phyloP scores from a whole-genome alignment of 352 stramenopile species.

The Phytophthora colocasiae region DNA sequence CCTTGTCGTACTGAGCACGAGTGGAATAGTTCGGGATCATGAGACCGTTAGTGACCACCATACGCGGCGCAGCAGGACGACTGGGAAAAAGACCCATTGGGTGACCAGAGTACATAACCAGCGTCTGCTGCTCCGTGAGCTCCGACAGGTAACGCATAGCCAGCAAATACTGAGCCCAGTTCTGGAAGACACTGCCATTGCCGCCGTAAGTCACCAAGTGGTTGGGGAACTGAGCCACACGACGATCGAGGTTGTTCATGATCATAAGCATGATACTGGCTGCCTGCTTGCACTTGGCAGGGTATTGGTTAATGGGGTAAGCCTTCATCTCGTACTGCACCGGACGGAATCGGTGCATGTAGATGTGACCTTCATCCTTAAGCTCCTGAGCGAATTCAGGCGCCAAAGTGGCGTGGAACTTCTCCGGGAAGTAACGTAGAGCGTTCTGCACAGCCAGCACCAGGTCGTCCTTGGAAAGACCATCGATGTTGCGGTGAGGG shows the following conservation, averaged over 20 bases:
- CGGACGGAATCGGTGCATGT: conserved; percentile 90
- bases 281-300: conserved; percentile 72
- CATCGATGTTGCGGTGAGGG: conserved; percentile 57
- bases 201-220: conserved; percentile 91
- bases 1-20: conserved; percentile 87
- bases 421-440: conserved; percentile 85
- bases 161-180: conserved; percentile 91
- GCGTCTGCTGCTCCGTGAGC: conserved; percentile 90
- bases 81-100: conserved; percentile 88
- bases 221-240: conserved; percentile 89
- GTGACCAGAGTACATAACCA: conserved; percentile 92
- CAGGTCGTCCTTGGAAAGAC: conserved; percentile 63
- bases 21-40: conserved; percentile 92
- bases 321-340: conserved; percentile 90
- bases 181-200: conserved; percentile 91
- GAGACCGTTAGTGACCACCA: conserved; percentile 91
- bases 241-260: conserved; percentile 91
- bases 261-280: conserved; percentile 92
- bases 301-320: conserved; percentile 84
- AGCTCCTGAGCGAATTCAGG: conserved; percentile 90
- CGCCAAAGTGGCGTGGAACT: conserved; percentile 71
- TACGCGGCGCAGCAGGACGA: conserved; percentile 71
- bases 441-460: conserved; percentile 89
- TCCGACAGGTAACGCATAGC: conserved; percentile 89
- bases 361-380: conserved; percentile 90